Percentiles rank a stretch among this genome's conserved stretches.
Evolutionary conservation across 2,329 filamentous ascomycete species (phyloP).

Genomic region (Emmonsia crescens): DNA sequence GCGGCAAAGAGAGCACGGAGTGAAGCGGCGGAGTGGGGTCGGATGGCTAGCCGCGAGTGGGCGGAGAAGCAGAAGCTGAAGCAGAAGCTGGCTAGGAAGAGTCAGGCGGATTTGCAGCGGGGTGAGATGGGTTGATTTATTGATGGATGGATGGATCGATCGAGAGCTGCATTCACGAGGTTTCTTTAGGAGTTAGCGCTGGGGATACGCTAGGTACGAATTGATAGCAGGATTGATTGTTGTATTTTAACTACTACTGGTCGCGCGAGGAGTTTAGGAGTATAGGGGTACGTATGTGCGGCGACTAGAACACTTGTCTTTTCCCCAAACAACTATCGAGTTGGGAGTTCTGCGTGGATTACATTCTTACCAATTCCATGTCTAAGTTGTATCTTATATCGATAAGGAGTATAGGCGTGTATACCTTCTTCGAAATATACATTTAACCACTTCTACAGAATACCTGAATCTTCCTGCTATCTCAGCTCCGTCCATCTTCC

Average conservation of each 20-base stretch:
- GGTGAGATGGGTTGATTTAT: not conserved
- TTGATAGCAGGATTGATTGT: not conserved
- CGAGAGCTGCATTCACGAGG: not conserved
- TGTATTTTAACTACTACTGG: not conserved
- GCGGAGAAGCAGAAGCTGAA: conserved; percentile 21
- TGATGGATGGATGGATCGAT: not conserved
- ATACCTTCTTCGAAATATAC: too few species aligned
- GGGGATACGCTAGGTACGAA: too few species aligned
- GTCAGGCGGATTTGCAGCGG: not conserved
- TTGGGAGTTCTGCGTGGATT: too few species aligned
- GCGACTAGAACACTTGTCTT: too few species aligned
- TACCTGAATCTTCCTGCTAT: too few species aligned
- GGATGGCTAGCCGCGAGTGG: conserved; percentile 26
- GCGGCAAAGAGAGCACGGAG: conserved; percentile 22
- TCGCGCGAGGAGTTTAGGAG: not conserved
- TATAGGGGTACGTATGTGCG: too few species aligned
- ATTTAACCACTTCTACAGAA: too few species aligned
- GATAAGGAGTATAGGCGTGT: too few species aligned
- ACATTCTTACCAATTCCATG: too few species aligned
- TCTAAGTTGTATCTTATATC: too few species aligned
- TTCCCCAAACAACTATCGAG: too few species aligned
- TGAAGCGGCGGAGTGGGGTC: conserved; percentile 25
- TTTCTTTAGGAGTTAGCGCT: not conserved
- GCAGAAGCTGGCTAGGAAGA: not conserved
- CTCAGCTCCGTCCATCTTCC: too few species aligned